A percentile compares a stretch with the other conserved stretches of the same genome.
Evolutionary conservation across 2,329 filamentous ascomycete genomes (phyloP).

Genomic region (Chrysoporthe austroafricana): DNA sequence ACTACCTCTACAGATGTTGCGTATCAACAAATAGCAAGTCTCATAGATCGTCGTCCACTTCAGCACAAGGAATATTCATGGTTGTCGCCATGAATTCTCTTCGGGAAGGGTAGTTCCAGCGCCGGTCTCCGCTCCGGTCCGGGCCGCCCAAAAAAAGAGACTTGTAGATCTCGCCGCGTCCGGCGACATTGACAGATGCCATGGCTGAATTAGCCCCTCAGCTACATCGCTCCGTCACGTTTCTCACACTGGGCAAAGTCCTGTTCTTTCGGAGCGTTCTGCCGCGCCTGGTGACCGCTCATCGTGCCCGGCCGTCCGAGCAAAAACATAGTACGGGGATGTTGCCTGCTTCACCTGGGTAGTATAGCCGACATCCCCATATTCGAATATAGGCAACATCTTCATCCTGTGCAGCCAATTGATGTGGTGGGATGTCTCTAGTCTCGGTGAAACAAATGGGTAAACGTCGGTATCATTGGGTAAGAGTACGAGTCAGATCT

Average conservation of each 20-base stretch:
- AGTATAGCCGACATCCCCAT: no score
- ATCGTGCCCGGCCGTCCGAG: no score
- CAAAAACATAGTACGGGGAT: no score
- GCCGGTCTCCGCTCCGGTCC: conserved; percentile 1
- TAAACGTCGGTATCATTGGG: not conserved
- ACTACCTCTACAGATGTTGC: no score
- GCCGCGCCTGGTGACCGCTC: no score
- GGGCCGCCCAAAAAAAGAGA: not conserved
- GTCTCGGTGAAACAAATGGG: not conserved
- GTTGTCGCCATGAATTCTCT: not conserved
- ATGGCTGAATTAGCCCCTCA: not conserved
- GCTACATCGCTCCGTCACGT: not conserved
- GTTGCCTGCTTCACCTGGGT: not conserved
- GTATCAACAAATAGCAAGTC: not conserved
- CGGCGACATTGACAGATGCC: not conserved
- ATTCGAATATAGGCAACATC: no score
- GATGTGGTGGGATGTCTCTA: not conserved
- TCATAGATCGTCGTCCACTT: not conserved
- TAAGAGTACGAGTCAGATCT: not conserved
- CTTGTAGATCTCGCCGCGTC: no score
- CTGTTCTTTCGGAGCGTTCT: no score
- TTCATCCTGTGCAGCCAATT: not conserved
- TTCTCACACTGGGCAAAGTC: no score
- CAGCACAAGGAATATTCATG: not conserved
- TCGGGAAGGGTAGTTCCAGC: not conserved